Percentiles rank a stretch among this genome's conserved stretches.
Conservation (phyloP, 306 rosid genomes). For the Corylus heterophylla region DNA sequence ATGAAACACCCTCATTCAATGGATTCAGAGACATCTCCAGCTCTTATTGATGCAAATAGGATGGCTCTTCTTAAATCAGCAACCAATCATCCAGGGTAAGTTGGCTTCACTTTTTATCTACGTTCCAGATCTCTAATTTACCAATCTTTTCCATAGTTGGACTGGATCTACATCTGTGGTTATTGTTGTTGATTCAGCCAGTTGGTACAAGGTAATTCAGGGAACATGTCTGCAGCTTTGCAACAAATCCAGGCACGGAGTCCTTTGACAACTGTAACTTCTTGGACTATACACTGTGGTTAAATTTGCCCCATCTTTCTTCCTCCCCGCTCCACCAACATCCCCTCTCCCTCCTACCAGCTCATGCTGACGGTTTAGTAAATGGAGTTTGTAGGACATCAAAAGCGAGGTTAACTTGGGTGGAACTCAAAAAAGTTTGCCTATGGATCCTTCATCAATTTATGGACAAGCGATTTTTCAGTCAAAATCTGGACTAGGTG, state of each 20-base stretch:
- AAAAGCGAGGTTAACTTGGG: slow-evolving; percentile 69
- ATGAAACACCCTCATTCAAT: slow-evolving; percentile 74
- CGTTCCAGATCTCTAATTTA: slow-evolving; percentile 14
- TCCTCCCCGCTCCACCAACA: not conserved
- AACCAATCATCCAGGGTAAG: slow-evolving; percentile 78
- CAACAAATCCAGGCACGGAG: slow-evolving; percentile 74
- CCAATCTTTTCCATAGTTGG: slow-evolving; percentile 12
- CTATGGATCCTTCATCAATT: slow-evolving; percentile 74
- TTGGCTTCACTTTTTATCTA: slow-evolving; percentile 18
- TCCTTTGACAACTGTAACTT: slow-evolving; percentile 60
- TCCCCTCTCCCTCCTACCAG: slow-evolving; percentile 9
- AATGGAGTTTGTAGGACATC: slow-evolving; percentile 57
- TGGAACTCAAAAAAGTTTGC: slow-evolving; percentile 58
- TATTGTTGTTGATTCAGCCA: slow-evolving; percentile 56
- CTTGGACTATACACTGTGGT: slow-evolving; percentile 30
- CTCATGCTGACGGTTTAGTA: slow-evolving; percentile 34
- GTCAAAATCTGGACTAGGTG: slow-evolving; percentile 69
- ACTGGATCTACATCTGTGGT: slow-evolving; percentile 27
- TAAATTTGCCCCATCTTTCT: slow-evolving; percentile 7
- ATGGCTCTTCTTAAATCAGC: slow-evolving; percentile 72
- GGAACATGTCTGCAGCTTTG: slow-evolving; percentile 68
- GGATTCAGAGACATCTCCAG: slow-evolving; percentile 72
- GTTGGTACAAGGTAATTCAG: slow-evolving; percentile 70
- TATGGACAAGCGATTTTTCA: slow-evolving; percentile 78
- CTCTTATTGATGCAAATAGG: slow-evolving; percentile 69